These are phyloP conservation scores for Cyberlindnera subsufficiens DNA, from an alignment of 805 yeast species.

Conservation along the genomic window DNA sequence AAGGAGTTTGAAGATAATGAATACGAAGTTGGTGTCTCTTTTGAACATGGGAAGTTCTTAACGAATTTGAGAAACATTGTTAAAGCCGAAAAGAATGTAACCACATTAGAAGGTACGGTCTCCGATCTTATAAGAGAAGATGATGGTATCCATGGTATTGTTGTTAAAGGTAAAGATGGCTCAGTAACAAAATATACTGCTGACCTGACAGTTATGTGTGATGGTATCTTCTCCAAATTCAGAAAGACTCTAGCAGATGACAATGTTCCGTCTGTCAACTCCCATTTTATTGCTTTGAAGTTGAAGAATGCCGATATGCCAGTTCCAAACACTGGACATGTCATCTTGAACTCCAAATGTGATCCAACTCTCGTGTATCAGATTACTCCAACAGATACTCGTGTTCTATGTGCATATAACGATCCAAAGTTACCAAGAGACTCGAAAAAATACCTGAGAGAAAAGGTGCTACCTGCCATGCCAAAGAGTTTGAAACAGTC, in stretches of 20 bases:
- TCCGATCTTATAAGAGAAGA: conserved; percentile 51
- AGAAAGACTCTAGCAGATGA: conserved; percentile 63
- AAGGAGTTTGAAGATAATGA: conserved; percentile 55
- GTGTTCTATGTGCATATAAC: conserved; percentile 85
- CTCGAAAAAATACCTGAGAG: conserved; percentile 51
- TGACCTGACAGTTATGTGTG: conserved; percentile 72
- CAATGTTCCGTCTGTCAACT: conserved; percentile 62
- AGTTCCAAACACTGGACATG: conserved; percentile 77
- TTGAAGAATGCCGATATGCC: conserved; percentile 75
- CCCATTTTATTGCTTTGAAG: conserved; percentile 84
- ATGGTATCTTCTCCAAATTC: conserved; percentile 92
- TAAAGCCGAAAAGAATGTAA: conserved; percentile 62
- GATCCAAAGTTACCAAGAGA: conserved; percentile 70
- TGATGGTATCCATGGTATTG: conserved; percentile 71
- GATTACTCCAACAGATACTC: conserved; percentile 73
- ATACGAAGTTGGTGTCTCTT: conserved; percentile 68
- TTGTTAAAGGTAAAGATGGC: conserved; percentile 43
- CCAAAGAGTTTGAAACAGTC: conserved; percentile 65
- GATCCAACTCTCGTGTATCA: conserved; percentile 89
- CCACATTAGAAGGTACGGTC: conserved; percentile 81
- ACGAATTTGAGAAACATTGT: conserved; percentile 71
- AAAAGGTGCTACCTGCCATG: conserved; percentile 57
- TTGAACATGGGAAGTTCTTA: conserved; percentile 89
- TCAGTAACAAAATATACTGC: conserved; percentile 43
- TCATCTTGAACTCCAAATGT: conserved; percentile 68